These are phyloP conservation scores for Backusella mclennaniae DNA, from an alignment of 192 early-diverging fungal genomes.

Conservation along the genomic window DNA sequence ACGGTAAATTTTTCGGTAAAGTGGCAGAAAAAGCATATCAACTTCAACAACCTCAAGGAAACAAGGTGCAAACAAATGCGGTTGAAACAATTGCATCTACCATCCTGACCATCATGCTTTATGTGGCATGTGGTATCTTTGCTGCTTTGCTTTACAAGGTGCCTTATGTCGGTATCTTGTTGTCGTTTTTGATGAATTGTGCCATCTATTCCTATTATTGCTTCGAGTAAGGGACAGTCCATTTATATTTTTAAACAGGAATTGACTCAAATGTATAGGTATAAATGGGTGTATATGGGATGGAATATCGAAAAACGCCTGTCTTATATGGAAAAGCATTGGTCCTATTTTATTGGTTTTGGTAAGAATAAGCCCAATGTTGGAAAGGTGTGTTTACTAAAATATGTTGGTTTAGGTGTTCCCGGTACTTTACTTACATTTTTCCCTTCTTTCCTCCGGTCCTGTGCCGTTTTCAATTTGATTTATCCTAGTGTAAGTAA, in stretches of 20 bases:
- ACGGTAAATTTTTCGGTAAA: slow-evolving; percentile 23
- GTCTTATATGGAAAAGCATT: slow-evolving; percentile 30
- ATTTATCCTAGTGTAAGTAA: slow-evolving; percentile 37
- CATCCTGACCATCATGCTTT: slow-evolving; percentile 30
- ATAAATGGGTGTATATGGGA: slow-evolving; percentile 29
- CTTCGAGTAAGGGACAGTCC: slow-evolving; percentile 29
- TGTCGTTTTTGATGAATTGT: slow-evolving; percentile 31
- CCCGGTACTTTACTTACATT: slow-evolving; percentile 30
- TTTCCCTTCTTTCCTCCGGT: slow-evolving; percentile 27
- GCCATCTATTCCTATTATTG: slow-evolving; percentile 34
- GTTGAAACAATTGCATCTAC: slow-evolving; percentile 27
- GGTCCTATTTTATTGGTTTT: slow-evolving; percentile 38
- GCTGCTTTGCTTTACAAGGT: slow-evolving; percentile 21
- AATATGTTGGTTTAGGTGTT: neutral
- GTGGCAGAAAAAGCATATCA: slow-evolving; percentile 24
- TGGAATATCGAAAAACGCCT: slow-evolving; percentile 28
- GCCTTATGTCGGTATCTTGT: slow-evolving; percentile 21
- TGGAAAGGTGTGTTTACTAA: no score
- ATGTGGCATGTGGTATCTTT: slow-evolving; percentile 25
- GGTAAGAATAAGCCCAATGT: slow-evolving; percentile 9
- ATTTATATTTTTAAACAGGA: neutral
- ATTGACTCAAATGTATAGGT: slow-evolving; percentile 7
- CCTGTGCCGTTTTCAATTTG: slow-evolving; percentile 28
- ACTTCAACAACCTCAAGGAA: slow-evolving; percentile 10
- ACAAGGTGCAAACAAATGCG: neutral